Conservation (phyloP, 352 stramenopile species). For the Phytopythium oedochilum region DNA sequence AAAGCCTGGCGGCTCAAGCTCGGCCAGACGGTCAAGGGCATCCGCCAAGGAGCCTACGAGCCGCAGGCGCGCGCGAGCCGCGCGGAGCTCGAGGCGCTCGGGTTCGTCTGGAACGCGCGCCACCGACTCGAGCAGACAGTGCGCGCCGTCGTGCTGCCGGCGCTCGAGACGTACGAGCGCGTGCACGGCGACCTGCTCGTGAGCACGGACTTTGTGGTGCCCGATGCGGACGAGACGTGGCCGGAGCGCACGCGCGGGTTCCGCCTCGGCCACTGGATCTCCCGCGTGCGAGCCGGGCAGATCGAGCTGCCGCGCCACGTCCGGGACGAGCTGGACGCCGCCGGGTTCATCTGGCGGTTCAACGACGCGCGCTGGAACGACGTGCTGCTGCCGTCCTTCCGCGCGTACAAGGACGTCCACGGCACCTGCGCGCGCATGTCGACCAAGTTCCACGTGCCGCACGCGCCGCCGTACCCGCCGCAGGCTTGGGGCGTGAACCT, state of each 20-base stretch:
- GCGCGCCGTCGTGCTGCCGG: slow-evolving; percentile 46
- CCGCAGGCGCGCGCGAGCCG: slow-evolving; percentile 71
- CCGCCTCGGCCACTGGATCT: slow-evolving; percentile 71
- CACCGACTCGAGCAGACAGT: slow-evolving; percentile 57
- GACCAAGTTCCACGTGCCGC: slow-evolving; percentile 69
- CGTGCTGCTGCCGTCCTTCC: slow-evolving; percentile 62
- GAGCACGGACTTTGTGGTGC: slow-evolving; percentile 68
- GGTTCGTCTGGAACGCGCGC: slow-evolving; percentile 91
- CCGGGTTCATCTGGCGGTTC: slow-evolving; percentile 70
- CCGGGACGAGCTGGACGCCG: slow-evolving; percentile 46
- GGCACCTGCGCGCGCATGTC: slow-evolving; percentile 63
- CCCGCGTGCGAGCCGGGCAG: slow-evolving; percentile 41
- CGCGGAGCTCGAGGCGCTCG: slow-evolving; percentile 76
- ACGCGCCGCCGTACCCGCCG: slow-evolving; percentile 46
- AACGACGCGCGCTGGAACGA: slow-evolving; percentile 68
- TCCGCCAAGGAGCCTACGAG: slow-evolving; percentile 79
- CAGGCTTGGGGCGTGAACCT: slow-evolving; percentile 68
- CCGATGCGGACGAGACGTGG: slow-evolving; percentile 47
- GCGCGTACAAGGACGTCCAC: slow-evolving; percentile 46
- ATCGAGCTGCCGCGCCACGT: slow-evolving; percentile 32
- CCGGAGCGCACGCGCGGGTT: slow-evolving; percentile 51
- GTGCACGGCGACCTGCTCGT: slow-evolving; percentile 47
- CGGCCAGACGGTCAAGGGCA: slow-evolving; percentile 89
- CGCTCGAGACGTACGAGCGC: slow-evolving; percentile 40
- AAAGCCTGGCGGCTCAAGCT: slow-evolving; percentile 82